Evolutionary conservation across 2,329 filamentous ascomycete species (phyloP).

Genomic region (Verticillium nubilum): DNA sequence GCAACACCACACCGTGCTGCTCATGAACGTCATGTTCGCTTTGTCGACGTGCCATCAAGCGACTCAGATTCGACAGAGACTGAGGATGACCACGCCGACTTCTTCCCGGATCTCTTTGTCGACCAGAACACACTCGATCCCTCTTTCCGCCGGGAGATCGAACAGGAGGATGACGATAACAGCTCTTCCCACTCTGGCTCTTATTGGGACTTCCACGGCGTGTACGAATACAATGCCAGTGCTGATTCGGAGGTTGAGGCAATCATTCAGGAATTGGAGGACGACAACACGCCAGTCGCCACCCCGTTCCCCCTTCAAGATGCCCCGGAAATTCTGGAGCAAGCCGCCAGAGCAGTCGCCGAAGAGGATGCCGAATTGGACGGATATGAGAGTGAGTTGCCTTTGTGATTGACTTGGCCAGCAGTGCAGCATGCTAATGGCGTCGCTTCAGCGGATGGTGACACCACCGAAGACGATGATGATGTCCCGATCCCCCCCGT

Average conservation of each 20-base stretch:
- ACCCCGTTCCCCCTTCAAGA: slow-evolving; percentile 28
- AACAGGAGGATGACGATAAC: slow-evolving; percentile 53
- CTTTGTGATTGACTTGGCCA: background rate
- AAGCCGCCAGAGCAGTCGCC: slow-evolving; percentile 14
- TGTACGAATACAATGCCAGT: slow-evolving; percentile 29
- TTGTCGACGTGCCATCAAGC: slow-evolving; percentile 60
- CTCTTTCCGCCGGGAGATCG: slow-evolving; percentile 66
- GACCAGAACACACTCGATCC: slow-evolving; percentile 70
- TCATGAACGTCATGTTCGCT: slow-evolving; percentile 66
- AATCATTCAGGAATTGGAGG: slow-evolving; percentile 27
- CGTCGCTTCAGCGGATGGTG: slow-evolving; percentile 45
- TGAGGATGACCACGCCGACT: slow-evolving; percentile 55
- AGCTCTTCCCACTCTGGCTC: slow-evolving; percentile 53
- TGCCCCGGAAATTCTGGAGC: slow-evolving; percentile 15
- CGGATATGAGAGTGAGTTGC: slow-evolving; percentile 57
- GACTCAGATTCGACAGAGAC: slow-evolving; percentile 62
- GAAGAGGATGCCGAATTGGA: slow-evolving; percentile 36
- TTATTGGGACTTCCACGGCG: slow-evolving; percentile 58
- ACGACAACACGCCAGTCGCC: slow-evolving; percentile 35
- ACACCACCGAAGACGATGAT: slow-evolving; percentile 56
- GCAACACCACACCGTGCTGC: slow-evolving; percentile 17
- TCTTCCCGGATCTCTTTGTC: slow-evolving; percentile 75
- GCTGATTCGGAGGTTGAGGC: slow-evolving; percentile 37
- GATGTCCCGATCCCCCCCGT: slow-evolving; percentile 39
- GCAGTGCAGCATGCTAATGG: slow-evolving; percentile 4